Evolutionary conservation across 2,329 filamentous ascomycete species (phyloP).

Genomic region (Epichloe baconii): DNA sequence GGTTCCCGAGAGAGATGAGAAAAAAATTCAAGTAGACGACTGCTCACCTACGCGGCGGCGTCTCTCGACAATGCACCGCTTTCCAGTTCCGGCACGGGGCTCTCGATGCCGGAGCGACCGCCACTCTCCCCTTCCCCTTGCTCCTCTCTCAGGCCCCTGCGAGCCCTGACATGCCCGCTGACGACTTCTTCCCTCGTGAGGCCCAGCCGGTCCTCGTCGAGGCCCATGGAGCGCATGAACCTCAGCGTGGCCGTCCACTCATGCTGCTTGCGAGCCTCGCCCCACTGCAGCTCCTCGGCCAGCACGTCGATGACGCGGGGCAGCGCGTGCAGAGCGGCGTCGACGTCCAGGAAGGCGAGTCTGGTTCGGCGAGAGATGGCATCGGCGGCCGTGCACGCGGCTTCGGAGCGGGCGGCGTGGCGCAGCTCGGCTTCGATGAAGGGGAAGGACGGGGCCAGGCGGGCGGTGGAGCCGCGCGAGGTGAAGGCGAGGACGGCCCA

Average conservation of each 20-base stretch:
- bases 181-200: conserved; percentile 12
- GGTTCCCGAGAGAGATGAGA: not conserved
- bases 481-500: conserved; percentile 51
- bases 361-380: conserved; percentile 58
- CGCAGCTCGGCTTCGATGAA: conserved; percentile 63
- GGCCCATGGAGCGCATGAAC: conserved; percentile 33
- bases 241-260: conserved; percentile 40
- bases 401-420: conserved; percentile 59
- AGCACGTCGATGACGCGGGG: conserved; percentile 61
- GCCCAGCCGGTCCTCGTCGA: conserved; percentile 16
- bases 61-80: not conserved
- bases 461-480: conserved; percentile 28
- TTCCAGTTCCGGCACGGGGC: not conserved
- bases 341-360: conserved; percentile 63
- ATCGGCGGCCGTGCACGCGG: conserved; percentile 59
- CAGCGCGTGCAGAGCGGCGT: conserved; percentile 55
- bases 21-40: not conserved
- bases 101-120: not conserved
- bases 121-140: not conserved
- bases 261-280: conserved; percentile 38
- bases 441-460: conserved; percentile 53
- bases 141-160: not conserved
- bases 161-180: not conserved
- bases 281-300: conserved; percentile 56
- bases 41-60: conserved; percentile 1